Base-by-base conservation (phyloP, 257 asterid species). In the Nicotiana paniculata region DNA sequence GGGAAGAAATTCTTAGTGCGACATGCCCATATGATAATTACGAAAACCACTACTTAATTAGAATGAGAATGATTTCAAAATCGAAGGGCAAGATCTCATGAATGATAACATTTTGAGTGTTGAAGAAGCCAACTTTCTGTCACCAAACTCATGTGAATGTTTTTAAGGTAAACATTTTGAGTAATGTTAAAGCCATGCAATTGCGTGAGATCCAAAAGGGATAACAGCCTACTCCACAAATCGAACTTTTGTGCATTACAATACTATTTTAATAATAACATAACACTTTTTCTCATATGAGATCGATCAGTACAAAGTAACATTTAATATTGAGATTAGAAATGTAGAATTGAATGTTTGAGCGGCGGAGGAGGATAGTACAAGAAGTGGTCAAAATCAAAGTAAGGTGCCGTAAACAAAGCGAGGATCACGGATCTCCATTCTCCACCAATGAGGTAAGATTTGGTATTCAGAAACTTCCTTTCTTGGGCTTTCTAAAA, bases 381-480 rank as follows among this genome's bases (percentile, higher is more conserved):
- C 43, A 55, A 77, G 82, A 85, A 64, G 15, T 53, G 67, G 83
- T 63, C 83, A 82, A 85, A 21, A 53, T 33, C 37, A 62, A 43
- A 72, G 33, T 61, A 76, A 17, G 26, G 30, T 70, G 66, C 17
- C 58, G 30, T 64, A n/a, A 74, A 2, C 15, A 18, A 74, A 3
- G 79, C 43, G 62, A 65, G 28, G 0, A 81, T 84, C 80, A 55
- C 82, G 81, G 85, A 85, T 85, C 30, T 28, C 30, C 30, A 0
- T 28, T 26, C 2, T 39, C 33, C 63, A 18, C n/a, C 39, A 6
- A 54, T 67, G 24, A 46, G 79, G 61, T 46, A 51, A 75, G 15
- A 51, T 51, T 75, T 51, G 13, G 26, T 46, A 46, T 72, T 12
- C 21, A 46, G 24, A 72, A 46, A 72, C 39, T 46, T 46, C 9